Evolutionary conservation across 2,329 filamentous ascomycete species (phyloP), one percentile per base, ranked within the genome.

Genomic region (Fonsecaea multimorphosa): DNA sequence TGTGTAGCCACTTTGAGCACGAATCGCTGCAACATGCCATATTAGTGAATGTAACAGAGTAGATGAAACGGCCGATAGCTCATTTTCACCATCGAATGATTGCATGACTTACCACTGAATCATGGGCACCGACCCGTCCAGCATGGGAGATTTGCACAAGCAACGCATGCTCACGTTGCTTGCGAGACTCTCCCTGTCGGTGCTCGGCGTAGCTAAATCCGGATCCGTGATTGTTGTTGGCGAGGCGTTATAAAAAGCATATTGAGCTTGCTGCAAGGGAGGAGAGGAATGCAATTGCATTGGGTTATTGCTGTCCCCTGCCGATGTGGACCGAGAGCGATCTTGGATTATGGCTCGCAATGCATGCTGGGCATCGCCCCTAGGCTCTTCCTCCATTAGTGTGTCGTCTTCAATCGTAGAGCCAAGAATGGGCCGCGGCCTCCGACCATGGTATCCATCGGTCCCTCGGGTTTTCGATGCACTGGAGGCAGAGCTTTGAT

Each of bases 1-100:
- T 83, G 71, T 89, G 87, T 32, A 86, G 78, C 83, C 85, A 89
- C 70, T 87, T 86, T n/a, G 79, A 83, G 76, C 86, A 89, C 27
- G 83, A 85, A 74, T 86, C 84, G 76, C 87, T 83, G 67, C 27
- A 40, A 52, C 1, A 62, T 40, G 11, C 29, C 31, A 54, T 51
- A 19, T 57, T 51, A 67, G 38, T 36, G 16, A 12, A 12, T 52
- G 36, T n/a, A 22, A 16, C 24, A 34, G 7, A 27, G 9, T 49
- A 12, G 6, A 24, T 1, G 19, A 4, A 2, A 9, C 4, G 44
- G n/a, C 44, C 8, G 2, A 12, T 24, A 6, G 19, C 8, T 19
- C 19, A 44, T 49, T 49, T 24, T 3, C 4, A 46, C 19, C 19
- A 27, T 22, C 46, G 24, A 11, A 49, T 19, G 19, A 27, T 31